Conservation (phyloP, 2,329 filamentous ascomycete genomes). For the Sclerotiophoma versabilis region DNA sequence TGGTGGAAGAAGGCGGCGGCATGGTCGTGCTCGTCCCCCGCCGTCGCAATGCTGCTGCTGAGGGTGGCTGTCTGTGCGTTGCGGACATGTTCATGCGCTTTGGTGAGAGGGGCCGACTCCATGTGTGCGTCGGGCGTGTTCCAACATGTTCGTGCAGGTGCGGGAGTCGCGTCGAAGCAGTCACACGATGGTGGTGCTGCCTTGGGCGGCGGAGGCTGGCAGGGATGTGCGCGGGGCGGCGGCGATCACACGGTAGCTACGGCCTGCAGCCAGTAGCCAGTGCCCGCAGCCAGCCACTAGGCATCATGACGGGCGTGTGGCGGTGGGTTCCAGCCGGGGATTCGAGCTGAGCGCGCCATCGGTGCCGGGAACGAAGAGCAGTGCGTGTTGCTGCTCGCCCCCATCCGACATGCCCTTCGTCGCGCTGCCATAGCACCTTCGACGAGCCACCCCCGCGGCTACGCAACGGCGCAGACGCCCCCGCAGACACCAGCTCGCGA, state of each 20-base stretch:
- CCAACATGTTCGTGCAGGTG: conserved; percentile 13
- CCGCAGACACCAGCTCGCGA: background rate
- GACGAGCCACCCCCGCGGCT: background rate
- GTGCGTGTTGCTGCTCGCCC: background rate
- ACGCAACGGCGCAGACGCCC: conserved; percentile 12
- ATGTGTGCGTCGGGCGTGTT: conserved; percentile 56
- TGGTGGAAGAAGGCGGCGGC: conserved; percentile 89
- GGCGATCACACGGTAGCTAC: conserved; percentile 5
- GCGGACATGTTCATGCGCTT: conserved; percentile 88
- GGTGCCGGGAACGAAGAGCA: background rate
- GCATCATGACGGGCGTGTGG: conserved; percentile 13
- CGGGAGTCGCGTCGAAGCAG: background rate
- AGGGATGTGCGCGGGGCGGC: conserved; percentile 1
- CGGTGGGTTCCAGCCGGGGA: conserved; percentile 9
- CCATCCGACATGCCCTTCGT: background rate
- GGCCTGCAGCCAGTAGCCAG: background rate
- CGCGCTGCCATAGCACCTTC: conserved; percentile 1
- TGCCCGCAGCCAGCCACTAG: background rate
- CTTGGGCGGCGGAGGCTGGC: background rate
- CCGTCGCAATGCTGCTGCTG: conserved; percentile 75
- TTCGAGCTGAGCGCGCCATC: background rate
- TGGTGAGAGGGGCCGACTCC: conserved; percentile 73
- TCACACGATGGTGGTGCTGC: background rate
- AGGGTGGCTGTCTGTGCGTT: conserved; percentile 78
- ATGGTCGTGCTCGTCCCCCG: conserved; percentile 85